Percentiles rank a stretch among this genome's conserved stretches.
phyloP scores from a whole-genome alignment of 2,329 filamentous ascomycete species.

The Fonsecaea pedrosoi region DNA sequence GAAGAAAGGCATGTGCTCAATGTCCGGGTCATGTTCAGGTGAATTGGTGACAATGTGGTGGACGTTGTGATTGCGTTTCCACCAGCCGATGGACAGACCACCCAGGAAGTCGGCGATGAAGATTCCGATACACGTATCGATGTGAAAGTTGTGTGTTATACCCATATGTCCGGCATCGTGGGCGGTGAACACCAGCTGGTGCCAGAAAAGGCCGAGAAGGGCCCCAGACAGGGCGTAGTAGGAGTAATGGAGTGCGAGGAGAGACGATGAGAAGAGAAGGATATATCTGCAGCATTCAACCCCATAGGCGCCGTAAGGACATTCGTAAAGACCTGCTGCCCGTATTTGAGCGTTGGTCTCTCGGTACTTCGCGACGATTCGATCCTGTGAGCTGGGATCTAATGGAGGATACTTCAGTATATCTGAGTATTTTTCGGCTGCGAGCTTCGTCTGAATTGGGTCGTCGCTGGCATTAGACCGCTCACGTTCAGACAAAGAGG shows the following conservation, averaged over 20 bases:
- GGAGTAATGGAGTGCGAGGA: conserved; percentile 65
- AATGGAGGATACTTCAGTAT: conserved; percentile 74
- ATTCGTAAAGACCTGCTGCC: conserved; percentile 79
- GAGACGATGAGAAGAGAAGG: conserved; percentile 67
- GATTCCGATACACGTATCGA: conserved; percentile 86
- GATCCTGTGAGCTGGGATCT: conserved; percentile 74
- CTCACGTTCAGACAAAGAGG: conserved; percentile 56
- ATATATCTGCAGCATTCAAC: conserved; percentile 76
- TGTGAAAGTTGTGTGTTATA: conserved; percentile 87
- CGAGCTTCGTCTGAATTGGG: conserved; percentile 30
- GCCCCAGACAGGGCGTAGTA: conserved; percentile 75
- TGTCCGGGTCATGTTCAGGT: conserved; percentile 94
- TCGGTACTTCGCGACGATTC: conserved; percentile 83
- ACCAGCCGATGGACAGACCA: conserved; percentile 91
- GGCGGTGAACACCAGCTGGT: conserved; percentile 90
- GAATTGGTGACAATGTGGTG: conserved; percentile 96
- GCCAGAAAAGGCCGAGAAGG: conserved; percentile 85
- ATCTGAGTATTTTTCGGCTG: conserved; percentile 31
- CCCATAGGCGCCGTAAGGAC: conserved; percentile 80
- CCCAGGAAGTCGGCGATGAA: conserved; percentile 88
- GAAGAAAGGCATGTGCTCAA: conserved; percentile 88
- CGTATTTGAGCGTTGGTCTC: conserved; percentile 73
- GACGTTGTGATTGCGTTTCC: conserved; percentile 95
- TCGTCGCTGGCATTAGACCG: conserved; percentile 13
- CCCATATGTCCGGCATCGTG: conserved; percentile 98